Base-by-base conservation (phyloP, 148 eudicot species). In the Agrostemma githago region DNA sequence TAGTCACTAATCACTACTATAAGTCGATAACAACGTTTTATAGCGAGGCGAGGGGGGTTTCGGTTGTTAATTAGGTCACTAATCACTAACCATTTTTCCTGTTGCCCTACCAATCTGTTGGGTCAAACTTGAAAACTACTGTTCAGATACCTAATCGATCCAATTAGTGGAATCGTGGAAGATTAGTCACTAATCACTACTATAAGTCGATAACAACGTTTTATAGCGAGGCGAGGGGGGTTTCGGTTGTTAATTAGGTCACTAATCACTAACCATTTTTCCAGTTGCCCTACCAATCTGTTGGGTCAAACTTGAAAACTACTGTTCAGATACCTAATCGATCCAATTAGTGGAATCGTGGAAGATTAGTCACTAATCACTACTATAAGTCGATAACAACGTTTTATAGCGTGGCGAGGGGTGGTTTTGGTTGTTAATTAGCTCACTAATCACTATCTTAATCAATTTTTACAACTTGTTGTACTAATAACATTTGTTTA, bases 131-230 rank as follows among this genome's bases (percentile, higher is more conserved):
- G 34, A 26, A 26, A 26, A 26, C 34, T 26, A 26, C 34, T 26
- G 34, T 26, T 1, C 34, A 26, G 34, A 1, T 26, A 26, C 1
- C 34, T 26, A 26, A 0, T 26, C 70, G 56, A 61, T 10, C 2
- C 2, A 38, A 73, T 9, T 61, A 43, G 67, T 79, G 78, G 82
- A 70, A 62, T 54, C 61, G 46, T 16, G 72, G 82, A 70, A 62
- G 58, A 66, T 57, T 10, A 70, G 66, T 75, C 76, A 62, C 66
- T 56, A 38, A 57, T 58, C 71, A 46, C 48, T 41, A n/a, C n/a
- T n/a, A 19, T 8, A 58, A 26, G 34, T 26, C 51, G 17, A 10
- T 12, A 16, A 16, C 70, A 17, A 39, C 4, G 51, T 72, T 59
- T 68, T 46, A n/a, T 39, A 41, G 65, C 70, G 17, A n/a, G 1